Percentiles rank a stretch among this genome's conserved stretches.
These are phyloP conservation scores for Brassica rapa DNA, from an alignment of 345 rosid genomes.

Conservation along the genomic window DNA sequence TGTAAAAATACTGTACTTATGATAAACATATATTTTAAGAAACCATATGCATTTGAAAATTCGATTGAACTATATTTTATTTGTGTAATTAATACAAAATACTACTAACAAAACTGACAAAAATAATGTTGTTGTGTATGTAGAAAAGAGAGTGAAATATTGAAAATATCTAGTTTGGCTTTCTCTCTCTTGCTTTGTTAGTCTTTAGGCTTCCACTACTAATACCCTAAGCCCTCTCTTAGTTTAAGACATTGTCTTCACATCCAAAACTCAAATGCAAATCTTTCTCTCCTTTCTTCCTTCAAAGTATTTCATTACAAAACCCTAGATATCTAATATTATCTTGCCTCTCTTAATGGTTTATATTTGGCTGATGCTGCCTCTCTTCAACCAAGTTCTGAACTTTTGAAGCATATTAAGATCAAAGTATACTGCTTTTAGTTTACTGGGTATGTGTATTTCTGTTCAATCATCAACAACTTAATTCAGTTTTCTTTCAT, in stretches of 20 bases:
- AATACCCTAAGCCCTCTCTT: slow-evolving; percentile 50
- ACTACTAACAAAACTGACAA: slow-evolving; percentile 19
- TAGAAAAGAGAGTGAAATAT: not conserved
- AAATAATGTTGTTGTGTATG: slow-evolving; percentile 14
- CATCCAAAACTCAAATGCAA: slow-evolving; percentile 50
- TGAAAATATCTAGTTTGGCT: slow-evolving; percentile 25
- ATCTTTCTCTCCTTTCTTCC: slow-evolving; percentile 38
- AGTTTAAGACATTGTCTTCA: slow-evolving; percentile 53
- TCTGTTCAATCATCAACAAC: slow-evolving; percentile 10
- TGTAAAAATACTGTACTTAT: not conserved
- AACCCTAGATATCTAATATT: slow-evolving; percentile 20
- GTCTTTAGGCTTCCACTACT: slow-evolving; percentile 43
- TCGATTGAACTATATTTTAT: not conserved
- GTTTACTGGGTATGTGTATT: slow-evolving; percentile 30
- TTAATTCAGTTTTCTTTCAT: slow-evolving; percentile 17
- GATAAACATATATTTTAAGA: not conserved
- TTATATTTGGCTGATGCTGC: slow-evolving; percentile 25
- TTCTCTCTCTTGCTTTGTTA: slow-evolving; percentile 38
- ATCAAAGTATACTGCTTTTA: slow-evolving; percentile 6
- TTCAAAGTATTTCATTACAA: slow-evolving; percentile 25
- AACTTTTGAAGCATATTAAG: slow-evolving; percentile 31
- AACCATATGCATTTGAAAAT: not conserved
- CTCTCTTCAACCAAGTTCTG: slow-evolving; percentile 10
- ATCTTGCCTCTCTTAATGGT: slow-evolving; percentile 12
- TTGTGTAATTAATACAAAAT: not conserved